Evolutionary conservation across 2,329 filamentous ascomycete species (phyloP).

Genomic region (Magnaporthiopsis rhizophila): DNA sequence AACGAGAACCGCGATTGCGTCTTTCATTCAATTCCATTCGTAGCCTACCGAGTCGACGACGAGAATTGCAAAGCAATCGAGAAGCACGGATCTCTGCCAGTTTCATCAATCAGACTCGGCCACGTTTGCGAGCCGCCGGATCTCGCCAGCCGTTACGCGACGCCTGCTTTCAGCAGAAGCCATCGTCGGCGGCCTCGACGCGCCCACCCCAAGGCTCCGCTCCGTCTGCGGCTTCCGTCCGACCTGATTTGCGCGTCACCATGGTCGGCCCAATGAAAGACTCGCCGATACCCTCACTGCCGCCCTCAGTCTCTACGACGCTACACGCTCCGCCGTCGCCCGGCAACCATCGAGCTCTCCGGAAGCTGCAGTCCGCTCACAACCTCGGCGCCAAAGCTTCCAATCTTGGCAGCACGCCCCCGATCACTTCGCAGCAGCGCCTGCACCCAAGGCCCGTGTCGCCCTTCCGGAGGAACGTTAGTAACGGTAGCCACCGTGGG

Average conservation of each 20-base stretch:
- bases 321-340: conserved; percentile 52
- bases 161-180: no score
- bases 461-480: conserved; percentile 6
- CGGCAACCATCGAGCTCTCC: conserved; percentile 57
- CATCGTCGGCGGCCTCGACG: no score
- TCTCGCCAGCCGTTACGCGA: no score
- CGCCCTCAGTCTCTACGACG: conserved; percentile 22
- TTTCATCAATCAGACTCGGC: no score
- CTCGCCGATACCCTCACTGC: conserved; percentile 14
- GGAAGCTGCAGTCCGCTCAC: conserved; percentile 71
- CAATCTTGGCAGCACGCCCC: conserved; percentile 30
- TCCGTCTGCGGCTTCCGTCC: no score
- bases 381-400: conserved; percentile 49
- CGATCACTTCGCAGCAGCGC: conserved; percentile 44
- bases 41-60: no score
- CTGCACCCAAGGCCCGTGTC: conserved; percentile 26
- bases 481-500: conserved; percentile 1
- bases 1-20: no score
- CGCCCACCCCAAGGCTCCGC: no score
- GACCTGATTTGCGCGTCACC: conserved; percentile 1
- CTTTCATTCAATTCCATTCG: no score
- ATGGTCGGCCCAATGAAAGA: conserved; percentile 26
- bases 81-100: no score
- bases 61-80: no score
- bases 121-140: no score